Conservation (phyloP, 306 rosid genomes). For the Carpinus viminea region DNA sequence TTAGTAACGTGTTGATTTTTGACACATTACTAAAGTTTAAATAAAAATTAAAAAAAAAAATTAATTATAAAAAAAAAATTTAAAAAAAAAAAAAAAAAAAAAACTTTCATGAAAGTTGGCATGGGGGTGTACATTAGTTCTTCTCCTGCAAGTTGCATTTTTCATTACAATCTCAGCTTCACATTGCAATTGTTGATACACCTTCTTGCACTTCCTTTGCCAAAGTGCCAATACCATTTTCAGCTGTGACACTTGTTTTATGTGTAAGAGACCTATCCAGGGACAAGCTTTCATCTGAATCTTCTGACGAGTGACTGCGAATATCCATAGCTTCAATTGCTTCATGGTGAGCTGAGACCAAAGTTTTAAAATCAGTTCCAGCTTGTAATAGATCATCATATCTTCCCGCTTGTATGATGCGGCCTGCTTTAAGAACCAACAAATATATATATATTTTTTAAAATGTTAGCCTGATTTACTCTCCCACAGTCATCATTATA, state of each 20-base stretch:
- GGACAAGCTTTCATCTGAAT: constrained; percentile 73
- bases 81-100: no score
- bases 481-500: neutral
- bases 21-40: no score
- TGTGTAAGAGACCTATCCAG: constrained; percentile 47
- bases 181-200: no score
- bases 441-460: constrained; percentile 1
- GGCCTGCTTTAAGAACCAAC: constrained; percentile 92
- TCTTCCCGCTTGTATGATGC: constrained; percentile 88
- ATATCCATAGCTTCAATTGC: constrained; percentile 99
- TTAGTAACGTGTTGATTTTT: no score
- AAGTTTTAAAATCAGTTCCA: constrained; percentile 89
- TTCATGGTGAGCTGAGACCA: constrained; percentile 95
- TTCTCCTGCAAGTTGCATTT: no score
- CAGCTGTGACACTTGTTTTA: constrained; percentile 50
- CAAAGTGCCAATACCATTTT: constrained; percentile 59
- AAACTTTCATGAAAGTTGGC: no score
- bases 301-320: constrained; percentile 84
- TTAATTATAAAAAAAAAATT: no score
- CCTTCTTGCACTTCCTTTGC: constrained; percentile 90
- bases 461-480: constrained; percentile 8
- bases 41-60: no score
- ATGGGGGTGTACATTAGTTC: no score
- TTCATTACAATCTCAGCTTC: no score
- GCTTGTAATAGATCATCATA: constrained; percentile 95